A percentile compares a stretch with the other conserved stretches of the same genome.
Conservation (phyloP, 2,329 filamentous ascomycete species). For the Fusarium agapanthi region DNA sequence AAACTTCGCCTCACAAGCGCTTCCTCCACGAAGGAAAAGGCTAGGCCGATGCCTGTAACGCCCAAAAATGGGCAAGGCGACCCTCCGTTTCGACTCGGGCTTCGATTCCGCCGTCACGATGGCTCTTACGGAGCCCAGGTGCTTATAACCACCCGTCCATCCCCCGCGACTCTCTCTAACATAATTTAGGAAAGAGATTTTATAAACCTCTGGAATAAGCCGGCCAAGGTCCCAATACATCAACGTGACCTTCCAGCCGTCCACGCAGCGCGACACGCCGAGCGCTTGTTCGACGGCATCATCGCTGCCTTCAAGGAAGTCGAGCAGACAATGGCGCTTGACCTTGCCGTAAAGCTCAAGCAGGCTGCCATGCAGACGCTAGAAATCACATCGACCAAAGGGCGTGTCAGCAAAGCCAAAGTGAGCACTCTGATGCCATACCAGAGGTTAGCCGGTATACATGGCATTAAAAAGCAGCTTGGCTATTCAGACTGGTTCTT, state of each 20-base stretch:
- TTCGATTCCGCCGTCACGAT: neutral
- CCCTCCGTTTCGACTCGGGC: neutral
- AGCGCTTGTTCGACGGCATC: rapidly evolving
- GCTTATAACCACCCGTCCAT: neutral
- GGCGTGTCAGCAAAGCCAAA: neutral
- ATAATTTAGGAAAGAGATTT: neutral
- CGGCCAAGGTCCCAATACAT: rapidly evolving
- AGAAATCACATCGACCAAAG: neutral
- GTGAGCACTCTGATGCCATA: neutral
- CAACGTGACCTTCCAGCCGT: rapidly evolving
- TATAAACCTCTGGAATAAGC: neutral
- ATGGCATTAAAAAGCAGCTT: neutral
- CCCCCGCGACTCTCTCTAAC: neutral
- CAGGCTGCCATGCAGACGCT: rapidly evolving
- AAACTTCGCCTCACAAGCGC: too few species aligned
- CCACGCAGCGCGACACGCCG: rapidly evolving
- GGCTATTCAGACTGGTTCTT: rapidly evolving
- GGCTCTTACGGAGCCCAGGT: neutral
- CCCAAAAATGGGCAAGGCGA: rapidly evolving
- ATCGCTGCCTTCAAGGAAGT: rapidly evolving
- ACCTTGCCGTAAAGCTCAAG: rapidly evolving
- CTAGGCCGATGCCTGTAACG: rapidly evolving
- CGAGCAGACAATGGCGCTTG: neutral
- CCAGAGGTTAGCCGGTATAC: rapidly evolving
- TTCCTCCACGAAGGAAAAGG: neutral